These are phyloP conservation scores for Seminavis robusta DNA, from an alignment of 108 stramenopile genomes.

Conservation along the genomic window DNA sequence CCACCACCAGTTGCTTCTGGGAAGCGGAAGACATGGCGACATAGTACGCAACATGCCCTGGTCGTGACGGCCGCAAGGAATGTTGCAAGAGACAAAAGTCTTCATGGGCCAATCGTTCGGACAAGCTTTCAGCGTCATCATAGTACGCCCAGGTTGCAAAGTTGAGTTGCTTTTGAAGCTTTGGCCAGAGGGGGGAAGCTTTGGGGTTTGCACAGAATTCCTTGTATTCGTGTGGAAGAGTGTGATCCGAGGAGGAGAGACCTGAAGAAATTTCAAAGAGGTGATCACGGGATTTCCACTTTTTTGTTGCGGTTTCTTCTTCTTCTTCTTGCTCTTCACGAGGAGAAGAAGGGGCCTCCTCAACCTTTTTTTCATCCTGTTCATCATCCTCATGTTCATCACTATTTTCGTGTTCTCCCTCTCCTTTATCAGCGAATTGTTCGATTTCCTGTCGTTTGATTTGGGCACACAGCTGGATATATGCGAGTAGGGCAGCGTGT, in stretches of 20 bases:
- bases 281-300: too few species aligned
- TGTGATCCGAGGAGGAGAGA: too few species aligned
- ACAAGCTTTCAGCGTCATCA: conserved; percentile 29
- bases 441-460: conserved; percentile 11
- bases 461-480: conserved; percentile 45
- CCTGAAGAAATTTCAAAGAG: too few species aligned
- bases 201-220: too few species aligned
- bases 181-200: conserved; percentile 19
- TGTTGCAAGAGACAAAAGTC: conserved; percentile 22
- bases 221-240: too few species aligned
- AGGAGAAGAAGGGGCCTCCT: too few species aligned
- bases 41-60: conserved; percentile 61
- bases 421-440: too few species aligned
- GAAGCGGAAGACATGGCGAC: conserved; percentile 48
- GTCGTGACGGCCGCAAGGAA: conserved; percentile 29
- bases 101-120: conserved; percentile 8
- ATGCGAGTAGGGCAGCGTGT: conserved; percentile 60
- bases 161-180: conserved; percentile 24
- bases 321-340: too few species aligned
- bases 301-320: too few species aligned
- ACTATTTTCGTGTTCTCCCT: too few species aligned
- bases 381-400: conserved; percentile 3
- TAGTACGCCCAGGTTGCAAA: conserved; percentile 62
- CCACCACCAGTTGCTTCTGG: conserved; percentile 38
- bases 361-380: conserved; percentile 1